Base-by-base conservation (phyloP, 257 asterid species). In the Solanum microdontum region DNA sequence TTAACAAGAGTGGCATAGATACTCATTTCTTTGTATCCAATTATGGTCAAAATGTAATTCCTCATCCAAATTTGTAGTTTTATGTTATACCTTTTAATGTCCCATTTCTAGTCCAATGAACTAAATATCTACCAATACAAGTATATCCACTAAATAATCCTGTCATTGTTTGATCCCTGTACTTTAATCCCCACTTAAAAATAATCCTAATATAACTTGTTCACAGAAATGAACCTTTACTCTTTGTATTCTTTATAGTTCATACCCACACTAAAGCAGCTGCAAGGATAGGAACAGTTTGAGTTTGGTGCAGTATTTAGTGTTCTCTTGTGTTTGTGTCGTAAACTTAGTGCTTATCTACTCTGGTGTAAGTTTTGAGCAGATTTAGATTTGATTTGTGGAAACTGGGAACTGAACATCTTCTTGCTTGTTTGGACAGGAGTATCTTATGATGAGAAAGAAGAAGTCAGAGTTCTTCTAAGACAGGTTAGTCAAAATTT, bases 401-500 rank as follows among this genome's bases (percentile, higher is more conserved):
- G 43, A 62, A 82, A 48, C 30, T 48, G 60, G 43, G 85, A 82
- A 30, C 43, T 82, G 55, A 45, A 48, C 40, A 5, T 48, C 43
- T 48, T 48, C 85, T 48, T 82, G 69, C 43, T 48, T 82, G 69
- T 48, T 87, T 43, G 82, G 89, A 62, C 95, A 97, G 99, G 98
- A 69, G 86, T 97, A 89, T 93, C 98, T 75, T 97, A 97, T 89
- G 94, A 19, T 84, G 99, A 97, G 90, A 97, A 97, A 94, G 96
- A 95, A 93, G 99, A 95, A 91, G 99, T 97, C 64, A 97, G 99
- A 21, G 70, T 91, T 87, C 98, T 94, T 87, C 87, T 97, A 92
- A 94, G 98, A 93, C 95, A 94, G 98, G 99, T 97, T 87, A 66
- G 89, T 88, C 83, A 82, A 48, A 86, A 82, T 89, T 79, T 85